Evolutionary conservation across 345 rosid genomes (phyloP), one percentile per base, ranked within the genome.

Genomic region (Orychophragmus violaceus): DNA sequence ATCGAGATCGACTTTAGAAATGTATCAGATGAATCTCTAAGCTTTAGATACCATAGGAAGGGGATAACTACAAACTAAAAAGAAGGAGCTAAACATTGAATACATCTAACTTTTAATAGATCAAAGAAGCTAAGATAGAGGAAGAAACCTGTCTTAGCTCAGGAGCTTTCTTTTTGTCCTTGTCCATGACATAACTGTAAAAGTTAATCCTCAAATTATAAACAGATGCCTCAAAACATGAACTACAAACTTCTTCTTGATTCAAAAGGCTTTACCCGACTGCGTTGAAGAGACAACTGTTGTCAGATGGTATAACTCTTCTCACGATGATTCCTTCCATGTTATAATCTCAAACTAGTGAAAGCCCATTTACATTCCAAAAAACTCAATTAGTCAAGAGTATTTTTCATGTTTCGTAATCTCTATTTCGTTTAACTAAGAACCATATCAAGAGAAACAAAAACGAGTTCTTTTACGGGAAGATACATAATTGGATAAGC

Each of bases 201-300:
- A 45, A 18, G 25, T 55, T 29, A 64, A 76, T 60, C 37, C 17
- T 45, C 16, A 16, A 25, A 35, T 22, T 13, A 54, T 44, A 21
- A 25, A 28, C 36, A 37, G 0, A 30, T 18, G 45, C 25, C 22
- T 59, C 30, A 41, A 50, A 41, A 51, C 58, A 58, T 19, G 0
- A 23, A 28, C 27, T 16, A 42, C 3, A 62, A 53, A 70, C 19
- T 37, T 46, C 44, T 6, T 59, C 18, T 35, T 25, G 19, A 18
- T 21, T 32, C 3, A 13, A 45, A 51, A 76, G 49, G 54, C 71
- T 57, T 78, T 81, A 94, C 99, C 96, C 86, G 16, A 88, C 80
- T 45, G 99, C 96, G 72, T 90, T 94, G 82, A 90, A 94, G 53
- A 94, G 90, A 69, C 99, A 94, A 78, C 96, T 90, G 82, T 94